These are phyloP conservation scores for Thinopyrum elongatum DNA, from an alignment of 176 grass and related monocot genomes.

Conservation along the genomic window DNA sequence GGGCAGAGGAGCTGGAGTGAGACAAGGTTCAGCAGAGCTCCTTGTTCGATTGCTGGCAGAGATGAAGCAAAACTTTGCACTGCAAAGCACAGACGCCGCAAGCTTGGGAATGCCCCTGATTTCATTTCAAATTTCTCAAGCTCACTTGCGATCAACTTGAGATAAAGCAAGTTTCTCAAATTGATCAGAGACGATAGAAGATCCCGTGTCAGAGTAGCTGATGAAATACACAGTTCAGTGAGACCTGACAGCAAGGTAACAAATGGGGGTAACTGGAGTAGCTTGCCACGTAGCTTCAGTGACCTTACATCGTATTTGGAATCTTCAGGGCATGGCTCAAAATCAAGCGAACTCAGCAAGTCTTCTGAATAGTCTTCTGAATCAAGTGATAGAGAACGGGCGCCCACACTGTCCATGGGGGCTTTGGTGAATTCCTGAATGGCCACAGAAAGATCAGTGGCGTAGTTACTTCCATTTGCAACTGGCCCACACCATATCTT, in stretches of 20 bases:
- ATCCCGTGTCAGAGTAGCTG: constrained; percentile 1
- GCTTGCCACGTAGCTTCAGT: constrained; percentile 28
- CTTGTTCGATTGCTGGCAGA: constrained; percentile 19
- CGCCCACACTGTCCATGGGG: background rate
- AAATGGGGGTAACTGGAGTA: constrained; percentile 19
- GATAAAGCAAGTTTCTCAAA: constrained; percentile 28
- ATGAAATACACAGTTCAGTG: constrained; percentile 36
- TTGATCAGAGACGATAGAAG: constrained; percentile 22
- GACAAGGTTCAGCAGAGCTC: constrained; percentile 26
- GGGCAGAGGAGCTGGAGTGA: constrained; percentile 21
- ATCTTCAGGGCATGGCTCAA: constrained; percentile 27
- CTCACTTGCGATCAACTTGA: background rate
- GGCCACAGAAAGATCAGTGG: background rate
- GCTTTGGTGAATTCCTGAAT: constrained; percentile 38
- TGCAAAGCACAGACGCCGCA: constrained; percentile 17
- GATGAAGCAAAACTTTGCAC: background rate
- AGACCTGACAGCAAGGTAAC: constrained; percentile 10
- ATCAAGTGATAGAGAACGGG: constrained; percentile 32
- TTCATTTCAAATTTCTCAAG: constrained; percentile 26
- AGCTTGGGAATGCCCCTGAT: constrained; percentile 24
- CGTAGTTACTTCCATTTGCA: background rate
- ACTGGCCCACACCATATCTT: constrained; percentile 28
- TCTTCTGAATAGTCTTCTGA: background rate
- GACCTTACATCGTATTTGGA: constrained; percentile 33
- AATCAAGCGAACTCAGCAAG: constrained; percentile 16